Conservation (phyloP, 108 stramenopile genomes). For the Cyclotella choctawhatcheeana region DNA sequence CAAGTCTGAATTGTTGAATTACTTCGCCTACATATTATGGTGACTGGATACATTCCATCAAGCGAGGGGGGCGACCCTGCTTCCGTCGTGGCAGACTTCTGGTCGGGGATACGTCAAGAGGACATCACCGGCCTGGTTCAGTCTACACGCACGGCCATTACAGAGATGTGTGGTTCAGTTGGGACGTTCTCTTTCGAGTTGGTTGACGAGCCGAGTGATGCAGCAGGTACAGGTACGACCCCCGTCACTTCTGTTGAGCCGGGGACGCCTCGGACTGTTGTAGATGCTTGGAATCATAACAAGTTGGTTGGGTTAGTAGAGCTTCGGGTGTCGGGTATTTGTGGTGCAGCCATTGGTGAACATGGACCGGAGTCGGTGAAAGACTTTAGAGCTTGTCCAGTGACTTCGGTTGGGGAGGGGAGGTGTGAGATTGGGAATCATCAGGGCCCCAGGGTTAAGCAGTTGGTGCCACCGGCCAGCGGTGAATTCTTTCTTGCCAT, state of each 20-base stretch:
- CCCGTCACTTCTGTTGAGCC: conserved; percentile 5
- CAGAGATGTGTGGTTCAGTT: neutral
- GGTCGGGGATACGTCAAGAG: neutral
- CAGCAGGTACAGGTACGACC: neutral
- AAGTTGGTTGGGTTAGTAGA: neutral
- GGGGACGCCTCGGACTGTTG: conserved; percentile 5
- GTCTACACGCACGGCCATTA: neutral
- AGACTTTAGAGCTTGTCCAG: neutral
- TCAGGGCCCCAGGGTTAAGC: neutral
- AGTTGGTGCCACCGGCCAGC: neutral
- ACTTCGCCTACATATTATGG: no score
- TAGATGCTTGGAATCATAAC: conserved; percentile 2
- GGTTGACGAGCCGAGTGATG: neutral
- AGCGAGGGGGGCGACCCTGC: neutral
- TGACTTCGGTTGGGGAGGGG: neutral
- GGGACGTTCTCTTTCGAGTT: conserved; percentile 10
- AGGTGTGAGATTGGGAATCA: neutral
- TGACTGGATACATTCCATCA: no score
- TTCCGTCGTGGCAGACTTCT: neutral
- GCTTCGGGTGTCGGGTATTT: neutral
- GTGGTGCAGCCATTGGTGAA: neutral
- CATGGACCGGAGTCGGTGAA: neutral
- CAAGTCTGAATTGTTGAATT: no score
- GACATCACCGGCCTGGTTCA: neutral
- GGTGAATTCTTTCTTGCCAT: neutral